Percentiles rank a stretch among this genome's conserved stretches.
Evolutionary conservation across 163 green algal species (phyloP).

Genomic region (Coccomyxa subellipsoidea): DNA sequence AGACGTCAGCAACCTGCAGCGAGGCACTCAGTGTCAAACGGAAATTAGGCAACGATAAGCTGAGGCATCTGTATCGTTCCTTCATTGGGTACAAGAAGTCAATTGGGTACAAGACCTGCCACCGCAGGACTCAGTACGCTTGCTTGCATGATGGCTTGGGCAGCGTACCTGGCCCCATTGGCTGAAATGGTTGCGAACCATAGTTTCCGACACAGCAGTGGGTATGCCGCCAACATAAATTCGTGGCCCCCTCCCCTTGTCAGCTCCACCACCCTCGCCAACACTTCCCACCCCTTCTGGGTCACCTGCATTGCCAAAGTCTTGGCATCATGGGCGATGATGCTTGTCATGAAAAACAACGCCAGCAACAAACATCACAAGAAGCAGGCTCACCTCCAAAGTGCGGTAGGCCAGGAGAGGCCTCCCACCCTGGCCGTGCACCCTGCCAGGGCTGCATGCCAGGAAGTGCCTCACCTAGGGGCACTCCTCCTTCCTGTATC

Average conservation of each 20-base stretch:
- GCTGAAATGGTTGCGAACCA: constrained; percentile 33
- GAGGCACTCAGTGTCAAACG: no score
- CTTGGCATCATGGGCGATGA: no score
- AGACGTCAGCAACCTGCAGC: constrained; percentile 26
- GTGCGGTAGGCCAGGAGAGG: not conserved
- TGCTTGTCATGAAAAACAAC: no score
- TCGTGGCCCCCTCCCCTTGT: constrained; percentile 18
- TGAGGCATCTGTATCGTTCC: no score
- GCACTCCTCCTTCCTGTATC: not conserved
- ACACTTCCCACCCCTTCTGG: not conserved
- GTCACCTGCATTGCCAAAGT: not conserved
- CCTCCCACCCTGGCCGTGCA: not conserved
- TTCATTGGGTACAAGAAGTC: no score
- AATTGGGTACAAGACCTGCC: no score
- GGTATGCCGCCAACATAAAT: constrained; percentile 34
- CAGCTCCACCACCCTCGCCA: not conserved
- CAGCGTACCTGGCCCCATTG: constrained; percentile 24
- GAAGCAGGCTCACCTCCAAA: not conserved
- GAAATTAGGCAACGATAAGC: no score
- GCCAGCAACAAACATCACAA: not conserved
- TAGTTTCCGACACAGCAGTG: constrained; percentile 26
- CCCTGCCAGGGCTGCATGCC: not conserved
- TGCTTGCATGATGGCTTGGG: no score
- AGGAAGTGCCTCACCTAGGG: not conserved
- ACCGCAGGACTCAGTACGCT: no score